phyloP scores from a whole-genome alignment of 2,329 filamentous ascomycete species.

The Cladosporium sp. region DNA sequence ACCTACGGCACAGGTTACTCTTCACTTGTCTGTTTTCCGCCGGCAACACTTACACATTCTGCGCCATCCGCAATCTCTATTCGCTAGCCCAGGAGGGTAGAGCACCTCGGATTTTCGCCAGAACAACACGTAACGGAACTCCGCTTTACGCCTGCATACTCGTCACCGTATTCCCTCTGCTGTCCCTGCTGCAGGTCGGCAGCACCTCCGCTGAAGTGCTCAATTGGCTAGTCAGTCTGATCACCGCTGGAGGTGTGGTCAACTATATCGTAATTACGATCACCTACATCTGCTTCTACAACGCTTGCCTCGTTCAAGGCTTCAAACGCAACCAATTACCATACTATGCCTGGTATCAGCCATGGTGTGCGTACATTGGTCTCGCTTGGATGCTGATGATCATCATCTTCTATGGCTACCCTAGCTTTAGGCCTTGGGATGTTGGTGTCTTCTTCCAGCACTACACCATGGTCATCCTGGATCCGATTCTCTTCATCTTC shows the following conservation, averaged over 20 bases:
- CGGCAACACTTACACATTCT: conserved; percentile 52
- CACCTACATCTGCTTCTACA: conserved; percentile 56
- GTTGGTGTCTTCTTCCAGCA: conserved; percentile 43
- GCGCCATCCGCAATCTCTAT: conserved; percentile 49
- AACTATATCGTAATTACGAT: conserved; percentile 58
- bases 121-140: conserved; percentile 57
- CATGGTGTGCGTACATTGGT: conserved; percentile 45
- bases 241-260: conserved; percentile 54
- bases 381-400: conserved; percentile 27
- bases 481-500: conserved; percentile 47
- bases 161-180: conserved; percentile 30
- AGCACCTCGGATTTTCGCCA: conserved; percentile 51
- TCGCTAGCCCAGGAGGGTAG: conserved; percentile 49
- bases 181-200: conserved; percentile 32
- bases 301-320: conserved; percentile 47
- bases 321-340: conserved; percentile 51
- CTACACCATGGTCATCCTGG: conserved; percentile 56
- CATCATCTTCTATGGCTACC: conserved; percentile 53
- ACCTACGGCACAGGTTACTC: conserved; percentile 22
- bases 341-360: conserved; percentile 53
- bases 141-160: conserved; percentile 51
- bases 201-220: conserved; percentile 29
- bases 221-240: conserved; percentile 48
- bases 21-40: conserved; percentile 53
- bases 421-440: conserved; percentile 42